Conservation (phyloP, 202 grass and related monocot species). For the Hordeum pubiflorum region DNA sequence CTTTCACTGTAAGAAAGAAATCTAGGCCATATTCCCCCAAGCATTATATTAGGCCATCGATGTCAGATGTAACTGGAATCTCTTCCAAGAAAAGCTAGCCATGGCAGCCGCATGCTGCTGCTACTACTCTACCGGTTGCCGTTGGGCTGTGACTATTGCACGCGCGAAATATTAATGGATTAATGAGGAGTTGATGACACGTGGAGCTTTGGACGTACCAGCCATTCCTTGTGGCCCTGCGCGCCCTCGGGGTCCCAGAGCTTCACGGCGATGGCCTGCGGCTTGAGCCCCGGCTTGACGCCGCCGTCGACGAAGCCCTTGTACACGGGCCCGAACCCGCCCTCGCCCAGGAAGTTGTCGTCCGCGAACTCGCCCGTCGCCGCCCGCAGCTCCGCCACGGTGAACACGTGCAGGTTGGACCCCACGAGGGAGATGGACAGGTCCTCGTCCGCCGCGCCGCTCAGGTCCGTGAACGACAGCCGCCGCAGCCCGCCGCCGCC, state of each 20-base stretch:
- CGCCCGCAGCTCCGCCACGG: constrained; percentile 45
- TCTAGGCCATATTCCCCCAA: neutral
- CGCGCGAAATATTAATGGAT: neutral
- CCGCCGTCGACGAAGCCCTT: constrained; percentile 71
- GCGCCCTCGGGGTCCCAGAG: constrained; percentile 71
- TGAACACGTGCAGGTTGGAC: constrained; percentile 72
- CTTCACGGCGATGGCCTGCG: constrained; percentile 76
- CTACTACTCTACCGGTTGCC: neutral
- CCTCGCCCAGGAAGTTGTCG: constrained; percentile 81
- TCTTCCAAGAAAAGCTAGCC: constrained; percentile 23
- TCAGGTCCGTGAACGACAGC: constrained; percentile 76
- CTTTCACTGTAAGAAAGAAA: constrained; percentile 46
- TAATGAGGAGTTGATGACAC: neutral
- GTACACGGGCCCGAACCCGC: constrained; percentile 84
- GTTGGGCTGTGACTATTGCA: neutral
- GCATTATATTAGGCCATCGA: neutral
- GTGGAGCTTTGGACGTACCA: constrained; percentile 24
- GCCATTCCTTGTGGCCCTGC: constrained; percentile 85
- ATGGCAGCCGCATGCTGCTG: neutral
- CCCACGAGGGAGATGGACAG: constrained; percentile 82
- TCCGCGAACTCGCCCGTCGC: constrained; percentile 49
- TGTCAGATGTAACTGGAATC: neutral
- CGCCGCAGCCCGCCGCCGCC: constrained; percentile 23
- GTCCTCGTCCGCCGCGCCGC: constrained; percentile 64
- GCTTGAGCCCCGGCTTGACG: constrained; percentile 60